These are phyloP conservation scores for Pseudogymnoascus destructans DNA, from an alignment of 2,329 filamentous ascomycete genomes.

Conservation along the genomic window DNA sequence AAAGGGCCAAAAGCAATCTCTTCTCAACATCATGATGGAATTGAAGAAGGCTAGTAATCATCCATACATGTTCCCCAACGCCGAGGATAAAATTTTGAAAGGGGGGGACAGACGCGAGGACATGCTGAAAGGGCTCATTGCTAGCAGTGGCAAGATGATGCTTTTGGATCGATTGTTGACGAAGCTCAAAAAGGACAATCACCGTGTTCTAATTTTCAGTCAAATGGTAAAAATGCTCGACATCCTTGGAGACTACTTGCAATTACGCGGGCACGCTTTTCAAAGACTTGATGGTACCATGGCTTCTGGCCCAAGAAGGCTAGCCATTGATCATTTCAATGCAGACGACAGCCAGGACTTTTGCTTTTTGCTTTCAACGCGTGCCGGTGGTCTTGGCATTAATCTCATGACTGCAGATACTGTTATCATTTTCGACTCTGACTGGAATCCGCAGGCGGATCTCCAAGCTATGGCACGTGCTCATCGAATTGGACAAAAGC, in stretches of 20 bases:
- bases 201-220: slow-evolving; percentile 95
- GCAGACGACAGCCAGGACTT: slow-evolving; percentile 93
- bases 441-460: slow-evolving; percentile 98
- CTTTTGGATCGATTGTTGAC: slow-evolving; percentile 86
- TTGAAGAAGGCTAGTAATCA: slow-evolving; percentile 98
- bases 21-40: slow-evolving; percentile 99
- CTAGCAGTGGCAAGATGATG: slow-evolving; percentile 99
- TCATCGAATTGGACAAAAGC: slow-evolving; percentile 93
- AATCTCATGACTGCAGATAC: slow-evolving; percentile 98
- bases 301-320: slow-evolving; percentile 69
- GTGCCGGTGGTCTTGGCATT: slow-evolving; percentile 94
- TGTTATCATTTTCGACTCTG: slow-evolving; percentile 93
- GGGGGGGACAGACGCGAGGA: slow-evolving; percentile 77
- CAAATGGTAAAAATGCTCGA: slow-evolving; percentile 99
- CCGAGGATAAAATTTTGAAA: slow-evolving; percentile 75
- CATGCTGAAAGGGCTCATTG: slow-evolving; percentile 81
- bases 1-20: slow-evolving; percentile 82
- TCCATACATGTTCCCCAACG: slow-evolving; percentile 92
- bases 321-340: slow-evolving; percentile 98
- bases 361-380: slow-evolving; percentile 86
- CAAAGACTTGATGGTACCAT: slow-evolving; percentile 94
- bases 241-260: slow-evolving; percentile 86
- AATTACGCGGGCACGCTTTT: slow-evolving; percentile 85
- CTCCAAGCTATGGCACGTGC: slow-evolving; percentile 97
- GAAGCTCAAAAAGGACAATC: slow-evolving; percentile 84